These are phyloP conservation scores for Puya raimondii DNA, from an alignment of 176 grass and related monocot species.

Conservation along the genomic window DNA sequence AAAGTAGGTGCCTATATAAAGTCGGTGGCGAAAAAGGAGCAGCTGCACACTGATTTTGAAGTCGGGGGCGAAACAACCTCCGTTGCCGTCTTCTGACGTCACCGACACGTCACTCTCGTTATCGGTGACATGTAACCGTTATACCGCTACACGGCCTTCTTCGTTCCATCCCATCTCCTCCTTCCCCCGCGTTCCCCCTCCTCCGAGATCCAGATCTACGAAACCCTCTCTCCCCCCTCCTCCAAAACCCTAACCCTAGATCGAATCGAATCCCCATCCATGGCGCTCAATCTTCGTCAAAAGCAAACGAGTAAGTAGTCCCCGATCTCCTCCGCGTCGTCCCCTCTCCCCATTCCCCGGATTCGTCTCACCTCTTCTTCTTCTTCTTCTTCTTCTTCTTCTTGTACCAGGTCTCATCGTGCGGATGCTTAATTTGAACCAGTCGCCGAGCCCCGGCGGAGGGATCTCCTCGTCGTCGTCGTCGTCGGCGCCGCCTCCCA, in stretches of 20 bases:
- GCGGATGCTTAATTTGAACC: slow-evolving; percentile 37
- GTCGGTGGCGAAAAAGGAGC: no score
- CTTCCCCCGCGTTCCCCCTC: background rate
- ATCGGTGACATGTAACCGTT: background rate
- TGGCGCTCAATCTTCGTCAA: slow-evolving; percentile 61
- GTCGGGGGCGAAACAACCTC: no score
- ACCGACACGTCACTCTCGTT: background rate
- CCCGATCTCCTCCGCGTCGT: background rate
- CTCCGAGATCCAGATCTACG: background rate
- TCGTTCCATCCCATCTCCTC: background rate
- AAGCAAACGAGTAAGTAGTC: slow-evolving; percentile 53
- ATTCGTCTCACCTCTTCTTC: background rate
- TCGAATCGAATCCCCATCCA: slow-evolving; percentile 5
- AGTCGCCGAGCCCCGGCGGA: slow-evolving; percentile 3
- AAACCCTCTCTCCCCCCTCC: background rate
- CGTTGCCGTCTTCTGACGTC: no score
- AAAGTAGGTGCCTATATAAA: no score
- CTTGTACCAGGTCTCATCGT: slow-evolving; percentile 39
- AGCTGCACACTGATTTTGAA: no score
- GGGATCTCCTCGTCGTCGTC: slow-evolving; percentile 11
- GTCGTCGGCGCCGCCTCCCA: slow-evolving; percentile 1
- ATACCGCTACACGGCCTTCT: background rate
- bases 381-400: background rate
- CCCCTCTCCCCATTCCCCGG: background rate
- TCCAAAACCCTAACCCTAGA: background rate